Base-by-base conservation (phyloP, 2,329 filamentous ascomycete genomes). In the Pleochaeta shiraiana region DNA sequence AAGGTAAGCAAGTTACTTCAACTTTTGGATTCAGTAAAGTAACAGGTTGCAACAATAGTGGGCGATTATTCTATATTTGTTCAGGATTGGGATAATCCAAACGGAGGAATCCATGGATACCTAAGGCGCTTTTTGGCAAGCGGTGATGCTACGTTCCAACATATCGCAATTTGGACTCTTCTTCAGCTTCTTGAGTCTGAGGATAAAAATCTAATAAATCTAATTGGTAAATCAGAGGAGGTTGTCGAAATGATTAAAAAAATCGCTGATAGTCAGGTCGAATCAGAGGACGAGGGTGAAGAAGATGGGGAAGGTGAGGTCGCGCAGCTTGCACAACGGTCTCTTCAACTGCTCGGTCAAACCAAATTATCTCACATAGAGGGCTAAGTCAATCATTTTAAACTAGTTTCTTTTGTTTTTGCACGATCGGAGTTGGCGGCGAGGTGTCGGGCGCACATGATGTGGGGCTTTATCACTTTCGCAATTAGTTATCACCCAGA, bases 131-230 rank as follows among this genome's bases (percentile, higher is more conserved):
- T 98, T 79, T 80, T 98, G 21, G 88, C 88, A 55, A 96, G 90
- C 68, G 92, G 91, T 47, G 93, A 98, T 73, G 85, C 93, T 0
- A 98, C 93, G 0, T 98, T 98, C 79, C 93, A 98, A 75, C 93
- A 98, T 74, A 98, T 98, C 72, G 93, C 93, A 63, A 95, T 97
- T 68, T 98, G 93, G 93, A 98, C 93, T 1, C 77, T 98, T 60
- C 81, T 98, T 3, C 93, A 98, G 73, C 81, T 98, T 4, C 85
- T 98, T 63, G 93, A 98, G 75, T 96, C 92, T 0, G 91, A 95
- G 73, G 92, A 98, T 73, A 85, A 88, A 75, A 86, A 84, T 64
- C 79, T 98, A n/a, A 87, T 96, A 67, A 85, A 85, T 62, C 83
- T 90, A 61, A 96, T 98, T 69, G 85, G 88, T 70, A 88, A 92